A percentile compares a stretch with the other conserved stretches of the same genome.
phyloP scores from a whole-genome alignment of 2,329 filamentous ascomycete species.

The Venturia nashicola region DNA sequence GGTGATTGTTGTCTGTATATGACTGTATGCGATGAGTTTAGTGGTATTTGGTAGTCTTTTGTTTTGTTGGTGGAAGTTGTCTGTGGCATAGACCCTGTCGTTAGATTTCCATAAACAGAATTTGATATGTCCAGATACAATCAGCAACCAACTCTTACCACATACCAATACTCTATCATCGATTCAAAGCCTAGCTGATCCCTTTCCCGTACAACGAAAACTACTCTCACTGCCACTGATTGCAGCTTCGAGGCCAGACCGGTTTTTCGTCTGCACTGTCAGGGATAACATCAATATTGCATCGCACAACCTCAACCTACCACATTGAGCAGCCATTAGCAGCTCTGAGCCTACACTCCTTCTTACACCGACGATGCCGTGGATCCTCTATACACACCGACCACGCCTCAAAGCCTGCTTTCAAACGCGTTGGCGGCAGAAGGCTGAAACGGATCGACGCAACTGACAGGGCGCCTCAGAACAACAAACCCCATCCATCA shows the following conservation, averaged over 20 bases:
- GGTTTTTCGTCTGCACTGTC: not conserved
- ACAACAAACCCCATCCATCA: not conserved
- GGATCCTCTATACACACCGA: not conserved
- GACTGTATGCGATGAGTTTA: not conserved
- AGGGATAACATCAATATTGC: not conserved
- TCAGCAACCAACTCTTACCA: not conserved
- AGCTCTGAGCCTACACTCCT: not conserved
- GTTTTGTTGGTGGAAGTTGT: not conserved
- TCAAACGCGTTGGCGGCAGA: not conserved
- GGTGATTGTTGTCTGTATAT: not conserved
- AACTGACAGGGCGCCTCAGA: not conserved
- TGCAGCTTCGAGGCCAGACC: not conserved
- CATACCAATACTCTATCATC: not conserved
- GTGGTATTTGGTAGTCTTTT: not conserved
- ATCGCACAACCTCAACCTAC: not conserved
- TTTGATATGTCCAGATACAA: not conserved
- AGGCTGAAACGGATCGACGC: not conserved
- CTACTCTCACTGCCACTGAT: not conserved
- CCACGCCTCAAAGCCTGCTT: not conserved
- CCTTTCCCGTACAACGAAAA: not conserved
- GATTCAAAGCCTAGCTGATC: not conserved
- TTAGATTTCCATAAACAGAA: not conserved
- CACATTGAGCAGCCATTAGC: not conserved
- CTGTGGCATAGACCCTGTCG: not conserved
- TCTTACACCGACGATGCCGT: not conserved